Evolutionary conservation across 129 eudicot genomes (phyloP), one percentile per base, ranked within the genome.

Genomic region (Ambrosia artemisiifolia): DNA sequence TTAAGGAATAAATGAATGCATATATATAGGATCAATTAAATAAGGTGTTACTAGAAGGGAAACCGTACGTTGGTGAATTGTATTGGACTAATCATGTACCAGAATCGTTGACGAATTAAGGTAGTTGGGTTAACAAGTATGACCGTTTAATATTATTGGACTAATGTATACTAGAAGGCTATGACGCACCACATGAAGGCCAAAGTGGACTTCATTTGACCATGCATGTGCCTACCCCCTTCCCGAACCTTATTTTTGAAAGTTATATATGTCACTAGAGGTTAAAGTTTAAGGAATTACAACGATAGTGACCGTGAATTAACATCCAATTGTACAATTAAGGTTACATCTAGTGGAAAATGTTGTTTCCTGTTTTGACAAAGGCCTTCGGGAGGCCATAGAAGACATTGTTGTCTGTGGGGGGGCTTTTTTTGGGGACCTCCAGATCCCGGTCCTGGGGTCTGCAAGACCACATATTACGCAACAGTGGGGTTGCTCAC

Each of bases 201-300:
- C 35, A 11, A 61, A 73, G 24, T 73, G 49, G 70, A 48, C 60
- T 34, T 28, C 35, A 48, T 24, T 49, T 73, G 77, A 47, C 77
- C 70, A 7, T 6, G 14, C 32, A 60, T 34, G 50, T n/a, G 53
- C 63, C 74, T 34, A 69, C 63, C 40, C 33, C 9, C 3, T 12
- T 7, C 2, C 19, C 20, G 3, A 30, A 33, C 16, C 24, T 35
- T 38, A 11, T 36, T 54, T 7, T 18, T 50, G 59, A 55, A 55
- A 19, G 28, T 24, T 24, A 24, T 24, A 24, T 24, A 24, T 24
- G 28, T 30, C 42, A 13, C 42, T 30, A 12, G 65, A 59, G 19
- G 18, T 59, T 59, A 56, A 56, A 56, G 63, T 20, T 9, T 10
- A 32, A 59, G 19, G 65, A 59, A 2, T 32, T 59, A 59, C 65